phyloP scores from a whole-genome alignment of 768 basidiomycete species.

The Sporobolomyces phaffii region DNA sequence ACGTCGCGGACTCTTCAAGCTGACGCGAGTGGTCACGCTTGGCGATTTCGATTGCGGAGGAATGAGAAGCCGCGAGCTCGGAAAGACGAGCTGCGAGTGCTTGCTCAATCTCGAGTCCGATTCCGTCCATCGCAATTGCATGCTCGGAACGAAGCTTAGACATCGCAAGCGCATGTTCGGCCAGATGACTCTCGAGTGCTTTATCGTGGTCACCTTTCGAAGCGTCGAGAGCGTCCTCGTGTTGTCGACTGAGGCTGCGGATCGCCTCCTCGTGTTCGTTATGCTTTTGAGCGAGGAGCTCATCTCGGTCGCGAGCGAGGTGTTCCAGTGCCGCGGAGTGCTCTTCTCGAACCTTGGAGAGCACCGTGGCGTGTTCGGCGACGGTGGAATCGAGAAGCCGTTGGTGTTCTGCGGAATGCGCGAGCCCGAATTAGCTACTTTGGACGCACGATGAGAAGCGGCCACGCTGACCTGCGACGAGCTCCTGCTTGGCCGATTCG shows the following conservation, averaged over 20 bases:
- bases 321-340: slow-evolving; percentile 50
- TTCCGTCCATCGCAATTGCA: slow-evolving; percentile 28
- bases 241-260: slow-evolving; percentile 49
- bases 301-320: slow-evolving; percentile 58
- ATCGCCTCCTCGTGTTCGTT: slow-evolving; percentile 29
- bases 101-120: slow-evolving; percentile 59
- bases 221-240: slow-evolving; percentile 53
- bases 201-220: neutral
- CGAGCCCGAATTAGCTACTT: no score
- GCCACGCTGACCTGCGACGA: slow-evolving; percentile 29
- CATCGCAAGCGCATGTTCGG: slow-evolving; percentile 53
- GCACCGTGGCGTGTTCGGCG: slow-evolving; percentile 48
- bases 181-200: slow-evolving; percentile 51
- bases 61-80: slow-evolving; percentile 12
- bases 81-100: slow-evolving; percentile 50
- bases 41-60: slow-evolving; percentile 44
- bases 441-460: no score
- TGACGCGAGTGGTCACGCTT: slow-evolving; percentile 60
- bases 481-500: slow-evolving; percentile 7
- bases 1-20: slow-evolving; percentile 44
- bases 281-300: neutral
- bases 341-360: slow-evolving; percentile 7
- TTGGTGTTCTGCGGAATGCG: slow-evolving; percentile 26
- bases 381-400: slow-evolving; percentile 46
- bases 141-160: slow-evolving; percentile 11